phyloP scores from a whole-genome alignment of 1,139 yeast genomes.

The Scheffersomyces segobiensis region DNA sequence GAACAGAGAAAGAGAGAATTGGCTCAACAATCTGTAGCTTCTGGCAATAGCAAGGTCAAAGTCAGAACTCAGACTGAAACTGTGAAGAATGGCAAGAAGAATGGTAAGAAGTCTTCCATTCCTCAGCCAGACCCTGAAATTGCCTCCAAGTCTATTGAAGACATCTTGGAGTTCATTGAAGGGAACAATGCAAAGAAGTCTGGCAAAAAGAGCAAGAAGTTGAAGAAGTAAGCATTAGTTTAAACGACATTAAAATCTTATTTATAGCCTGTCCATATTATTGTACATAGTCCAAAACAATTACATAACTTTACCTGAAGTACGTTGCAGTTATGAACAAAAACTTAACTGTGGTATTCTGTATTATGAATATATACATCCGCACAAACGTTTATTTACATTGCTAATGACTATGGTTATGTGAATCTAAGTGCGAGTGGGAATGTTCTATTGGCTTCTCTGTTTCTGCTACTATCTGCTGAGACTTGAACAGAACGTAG shows the following conservation, averaged over 20 bases:
- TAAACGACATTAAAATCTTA: conserved; percentile 8
- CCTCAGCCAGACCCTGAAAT: conserved; percentile 51
- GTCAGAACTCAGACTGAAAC: conserved; percentile 10
- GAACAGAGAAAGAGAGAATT: conserved; percentile 27
- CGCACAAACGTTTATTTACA: not conserved
- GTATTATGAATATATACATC: conserved; percentile 2
- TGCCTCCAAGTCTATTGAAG: conserved; percentile 65
- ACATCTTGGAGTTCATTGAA: conserved; percentile 65
- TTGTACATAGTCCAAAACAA: conserved; percentile 11
- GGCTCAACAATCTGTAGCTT: conserved; percentile 17
- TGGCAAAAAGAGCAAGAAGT: conserved; percentile 15
- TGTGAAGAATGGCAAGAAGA: conserved; percentile 14
- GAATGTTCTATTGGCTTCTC: not conserved
- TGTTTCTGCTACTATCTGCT: not conserved
- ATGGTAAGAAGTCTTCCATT: conserved; percentile 24
- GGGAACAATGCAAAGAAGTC: conserved; percentile 35
- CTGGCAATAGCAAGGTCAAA: conserved; percentile 12
- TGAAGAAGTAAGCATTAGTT: conserved; percentile 13
- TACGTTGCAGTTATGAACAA: conserved; percentile 10
- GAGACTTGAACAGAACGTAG: conserved; percentile 19
- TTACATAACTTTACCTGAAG: conserved; percentile 4
- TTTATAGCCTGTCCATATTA: conserved; percentile 9
- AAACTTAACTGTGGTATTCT: too few species aligned
- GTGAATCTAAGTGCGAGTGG: not conserved
- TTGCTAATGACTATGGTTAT: conserved; percentile 1